A percentile compares a stretch with the other conserved stretches of the same genome.
Evolutionary conservation across 2,329 filamentous ascomycete species (phyloP).

Genomic region (Ploettnerulaceae sp.): DNA sequence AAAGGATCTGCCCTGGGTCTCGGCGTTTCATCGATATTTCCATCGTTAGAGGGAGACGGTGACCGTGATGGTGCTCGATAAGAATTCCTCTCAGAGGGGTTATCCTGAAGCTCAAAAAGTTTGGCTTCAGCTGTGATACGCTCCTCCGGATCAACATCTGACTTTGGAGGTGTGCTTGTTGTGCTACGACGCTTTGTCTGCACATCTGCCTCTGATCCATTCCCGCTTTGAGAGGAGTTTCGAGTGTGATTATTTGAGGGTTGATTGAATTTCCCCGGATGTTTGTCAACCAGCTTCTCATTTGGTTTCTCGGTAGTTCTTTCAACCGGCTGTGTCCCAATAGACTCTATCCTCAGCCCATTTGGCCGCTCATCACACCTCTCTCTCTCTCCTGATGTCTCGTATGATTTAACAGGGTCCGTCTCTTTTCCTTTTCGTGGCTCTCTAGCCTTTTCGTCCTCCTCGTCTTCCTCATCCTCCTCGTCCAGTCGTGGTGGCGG

Average conservation of each 20-base stretch:
- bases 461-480: conserved; percentile 3
- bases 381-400: background rate
- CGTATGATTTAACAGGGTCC: background rate
- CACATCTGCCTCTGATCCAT: background rate
- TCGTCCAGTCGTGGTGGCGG: background rate
- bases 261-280: background rate
- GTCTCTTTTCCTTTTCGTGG: background rate
- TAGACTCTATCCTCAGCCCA: too few relatives aligned
- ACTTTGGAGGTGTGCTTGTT: conserved; percentile 19
- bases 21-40: conserved; percentile 21
- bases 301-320: background rate
- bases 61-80: conserved; percentile 20
- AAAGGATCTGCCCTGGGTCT: conserved; percentile 22
- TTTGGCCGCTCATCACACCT: too few relatives aligned
- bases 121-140: conserved; percentile 26
- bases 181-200: conserved; percentile 18
- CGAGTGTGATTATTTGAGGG: background rate
- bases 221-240: background rate
- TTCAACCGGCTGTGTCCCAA: background rate
- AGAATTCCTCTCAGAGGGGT: conserved; percentile 24
- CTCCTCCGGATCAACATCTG: conserved; percentile 28
- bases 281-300: background rate
- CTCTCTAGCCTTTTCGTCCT: background rate
- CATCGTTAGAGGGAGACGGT: conserved; percentile 21
- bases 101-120: conserved; percentile 29